These are phyloP conservation scores for Debaryomyces nepalensis DNA, from an alignment of 1,139 yeast genomes.

Conservation along the genomic window DNA sequence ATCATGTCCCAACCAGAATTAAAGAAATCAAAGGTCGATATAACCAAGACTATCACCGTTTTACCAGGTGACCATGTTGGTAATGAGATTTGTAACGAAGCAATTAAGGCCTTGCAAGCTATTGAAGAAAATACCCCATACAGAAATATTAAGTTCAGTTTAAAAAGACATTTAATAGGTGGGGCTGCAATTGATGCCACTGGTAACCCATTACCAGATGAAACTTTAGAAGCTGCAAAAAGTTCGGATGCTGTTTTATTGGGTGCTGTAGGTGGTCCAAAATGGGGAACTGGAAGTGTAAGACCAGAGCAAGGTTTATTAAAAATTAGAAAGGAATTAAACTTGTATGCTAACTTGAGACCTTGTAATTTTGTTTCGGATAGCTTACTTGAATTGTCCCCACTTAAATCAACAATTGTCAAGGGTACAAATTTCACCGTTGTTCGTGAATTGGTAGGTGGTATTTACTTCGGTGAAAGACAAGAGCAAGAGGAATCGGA, in stretches of 20 bases:
- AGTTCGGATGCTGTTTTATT: constrained; percentile 88
- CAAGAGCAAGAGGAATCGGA: constrained; percentile 87
- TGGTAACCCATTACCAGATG: constrained; percentile 91
- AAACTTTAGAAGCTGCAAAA: constrained; percentile 82
- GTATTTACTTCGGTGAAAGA: constrained; percentile 95
- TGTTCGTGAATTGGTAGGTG: constrained; percentile 96
- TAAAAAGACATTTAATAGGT: constrained; percentile 85
- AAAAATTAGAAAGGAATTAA: constrained; percentile 90
- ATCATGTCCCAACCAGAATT: constrained; percentile 20
- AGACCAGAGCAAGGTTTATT: constrained; percentile 97
- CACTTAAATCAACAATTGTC: constrained; percentile 81
- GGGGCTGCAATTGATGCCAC: constrained; percentile 99
- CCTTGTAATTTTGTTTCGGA: constrained; percentile 97
- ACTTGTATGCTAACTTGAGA: constrained; percentile 91
- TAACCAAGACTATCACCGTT: constrained; percentile 72
- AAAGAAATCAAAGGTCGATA: constrained; percentile 17
- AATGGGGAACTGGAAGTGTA: constrained; percentile 94
- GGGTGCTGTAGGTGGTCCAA: constrained; percentile 99
- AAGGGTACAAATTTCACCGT: constrained; percentile 89
- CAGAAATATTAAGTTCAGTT: constrained; percentile 64
- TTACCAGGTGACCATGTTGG: constrained; percentile 98
- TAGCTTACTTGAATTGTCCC: constrained; percentile 79
- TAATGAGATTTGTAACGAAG: constrained; percentile 85
- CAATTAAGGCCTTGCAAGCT: constrained; percentile 85
- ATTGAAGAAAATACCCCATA: constrained; percentile 66